These are phyloP conservation scores for Trichoderma guizhouense DNA, from an alignment of 2,329 filamentous ascomycete species.

Conservation along the genomic window DNA sequence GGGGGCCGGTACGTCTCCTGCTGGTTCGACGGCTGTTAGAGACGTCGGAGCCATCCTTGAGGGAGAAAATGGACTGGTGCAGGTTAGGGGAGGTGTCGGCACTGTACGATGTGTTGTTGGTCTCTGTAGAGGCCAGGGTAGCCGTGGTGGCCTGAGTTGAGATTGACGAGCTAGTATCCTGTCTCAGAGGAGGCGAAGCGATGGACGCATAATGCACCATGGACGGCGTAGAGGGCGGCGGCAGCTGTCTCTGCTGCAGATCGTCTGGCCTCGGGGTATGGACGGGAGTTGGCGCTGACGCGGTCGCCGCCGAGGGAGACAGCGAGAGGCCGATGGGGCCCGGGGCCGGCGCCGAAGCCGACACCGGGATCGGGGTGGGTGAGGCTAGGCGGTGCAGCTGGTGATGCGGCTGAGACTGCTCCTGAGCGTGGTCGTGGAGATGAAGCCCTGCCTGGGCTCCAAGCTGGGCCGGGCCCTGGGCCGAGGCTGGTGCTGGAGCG, in stretches of 20 bases:
- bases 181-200: slow-evolving; percentile 36
- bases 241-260: slow-evolving; percentile 10
- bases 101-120: slow-evolving; percentile 50
- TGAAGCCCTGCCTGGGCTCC: slow-evolving; percentile 12
- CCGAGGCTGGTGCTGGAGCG: slow-evolving; percentile 23
- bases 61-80: slow-evolving; percentile 52
- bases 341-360: slow-evolving; percentile 17
- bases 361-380: slow-evolving; percentile 7
- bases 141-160: slow-evolving; percentile 49
- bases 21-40: slow-evolving; percentile 53
- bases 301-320: slow-evolving; percentile 19
- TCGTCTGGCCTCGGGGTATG: slow-evolving; percentile 19
- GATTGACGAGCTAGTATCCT: slow-evolving; percentile 53
- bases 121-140: slow-evolving; percentile 44
- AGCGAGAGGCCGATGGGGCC: slow-evolving; percentile 17
- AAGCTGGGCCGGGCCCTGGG: slow-evolving; percentile 11
- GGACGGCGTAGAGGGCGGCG: slow-evolving; percentile 21
- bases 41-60: slow-evolving; percentile 54
- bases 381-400: slow-evolving; percentile 15
- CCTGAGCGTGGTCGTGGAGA: slow-evolving; percentile 15
- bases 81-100: slow-evolving; percentile 50
- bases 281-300: slow-evolving; percentile 16
- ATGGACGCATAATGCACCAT: slow-evolving; percentile 24
- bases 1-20: slow-evolving; percentile 56
- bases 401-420: slow-evolving; percentile 6